Percentiles rank a stretch among this genome's conserved stretches.
Conservation (phyloP, 352 stramenopile genomes). For the Globisporangium radiosum region DNA sequence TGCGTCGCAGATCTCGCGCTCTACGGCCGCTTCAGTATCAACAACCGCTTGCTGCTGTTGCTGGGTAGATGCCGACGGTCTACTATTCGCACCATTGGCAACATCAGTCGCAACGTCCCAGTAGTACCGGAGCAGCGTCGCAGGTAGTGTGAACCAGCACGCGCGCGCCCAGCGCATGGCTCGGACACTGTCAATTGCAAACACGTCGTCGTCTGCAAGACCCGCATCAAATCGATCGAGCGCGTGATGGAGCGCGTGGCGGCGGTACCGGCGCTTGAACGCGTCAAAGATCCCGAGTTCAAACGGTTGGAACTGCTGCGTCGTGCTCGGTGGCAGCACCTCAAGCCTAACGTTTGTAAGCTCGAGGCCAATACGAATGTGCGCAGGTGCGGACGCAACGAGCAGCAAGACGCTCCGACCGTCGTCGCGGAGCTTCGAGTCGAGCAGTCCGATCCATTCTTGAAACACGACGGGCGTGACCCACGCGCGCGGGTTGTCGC, state of each 20-base stretch:
- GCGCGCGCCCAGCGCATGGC: conserved; percentile 48
- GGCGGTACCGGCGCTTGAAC: conserved; percentile 49
- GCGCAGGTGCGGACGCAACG: conserved; percentile 29
- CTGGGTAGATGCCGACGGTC: no score
- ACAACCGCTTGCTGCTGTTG: conserved; percentile 4
- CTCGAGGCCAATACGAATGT: conserved; percentile 43
- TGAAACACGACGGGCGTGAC: conserved; percentile 59
- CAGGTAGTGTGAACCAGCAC: conserved; percentile 30
- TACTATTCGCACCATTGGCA: neutral
- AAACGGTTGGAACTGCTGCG: conserved; percentile 25
- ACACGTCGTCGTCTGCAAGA: conserved; percentile 26
- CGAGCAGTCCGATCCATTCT: conserved; percentile 39
- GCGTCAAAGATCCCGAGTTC: conserved; percentile 34
- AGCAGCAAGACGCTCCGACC: conserved; percentile 38
- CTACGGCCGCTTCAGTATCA: neutral
- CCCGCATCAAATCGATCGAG: conserved; percentile 46
- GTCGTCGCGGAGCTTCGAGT: conserved; percentile 42
- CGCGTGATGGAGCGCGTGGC: conserved; percentile 47
- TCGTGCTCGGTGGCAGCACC: conserved; percentile 30
- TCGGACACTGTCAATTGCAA: conserved; percentile 37
- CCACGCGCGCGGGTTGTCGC: conserved; percentile 44
- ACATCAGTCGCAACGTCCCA: conserved; percentile 15
- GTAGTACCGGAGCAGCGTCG: conserved; percentile 33
- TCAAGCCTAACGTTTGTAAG: conserved; percentile 48
- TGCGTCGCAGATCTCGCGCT: conserved; percentile 3